Percentiles rank a stretch among this genome's conserved stretches.
These are phyloP conservation scores for Heritiera fomes DNA, from an alignment of 345 rosid species.

Conservation along the genomic window DNA sequence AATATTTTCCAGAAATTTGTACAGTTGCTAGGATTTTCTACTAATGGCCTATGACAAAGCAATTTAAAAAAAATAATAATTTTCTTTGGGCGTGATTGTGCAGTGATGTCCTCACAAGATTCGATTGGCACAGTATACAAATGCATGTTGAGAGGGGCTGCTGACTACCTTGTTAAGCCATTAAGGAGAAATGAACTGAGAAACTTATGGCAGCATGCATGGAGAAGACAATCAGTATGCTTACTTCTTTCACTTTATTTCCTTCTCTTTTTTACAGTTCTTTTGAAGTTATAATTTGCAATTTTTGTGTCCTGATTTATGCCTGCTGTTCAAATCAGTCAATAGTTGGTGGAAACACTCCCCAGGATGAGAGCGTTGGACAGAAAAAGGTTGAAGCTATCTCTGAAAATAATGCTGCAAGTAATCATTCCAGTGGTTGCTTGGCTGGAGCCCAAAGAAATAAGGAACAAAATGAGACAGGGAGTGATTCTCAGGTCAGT, in stretches of 20 bases:
- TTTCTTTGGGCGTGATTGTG: conserved; percentile 25
- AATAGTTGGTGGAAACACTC: conserved; percentile 43
- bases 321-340: conserved; percentile 32
- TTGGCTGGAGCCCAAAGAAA: conserved; percentile 41
- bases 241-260: neutral
- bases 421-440: conserved; percentile 52
- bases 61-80: neutral
- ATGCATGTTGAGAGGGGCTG: conserved; percentile 93
- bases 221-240: conserved; percentile 94
- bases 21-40: conserved; percentile 4
- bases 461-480: conserved; percentile 52
- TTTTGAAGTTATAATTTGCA: neutral
- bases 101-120: conserved; percentile 97
- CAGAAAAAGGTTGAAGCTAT: conserved; percentile 68
- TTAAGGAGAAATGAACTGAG: conserved; percentile 88
- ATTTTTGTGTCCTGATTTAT: conserved; percentile 18
- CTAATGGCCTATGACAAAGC: neutral
- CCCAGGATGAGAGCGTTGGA: conserved; percentile 66
- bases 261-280: neutral
- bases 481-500: conserved; percentile 79
- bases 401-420: conserved; percentile 66
- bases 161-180: conserved; percentile 95
- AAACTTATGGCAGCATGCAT: conserved; percentile 96
- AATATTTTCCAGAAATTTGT: neutral
- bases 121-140: conserved; percentile 81